Conservation (phyloP, 208 protist genomes). For the Crithidia thermophila region DNA sequence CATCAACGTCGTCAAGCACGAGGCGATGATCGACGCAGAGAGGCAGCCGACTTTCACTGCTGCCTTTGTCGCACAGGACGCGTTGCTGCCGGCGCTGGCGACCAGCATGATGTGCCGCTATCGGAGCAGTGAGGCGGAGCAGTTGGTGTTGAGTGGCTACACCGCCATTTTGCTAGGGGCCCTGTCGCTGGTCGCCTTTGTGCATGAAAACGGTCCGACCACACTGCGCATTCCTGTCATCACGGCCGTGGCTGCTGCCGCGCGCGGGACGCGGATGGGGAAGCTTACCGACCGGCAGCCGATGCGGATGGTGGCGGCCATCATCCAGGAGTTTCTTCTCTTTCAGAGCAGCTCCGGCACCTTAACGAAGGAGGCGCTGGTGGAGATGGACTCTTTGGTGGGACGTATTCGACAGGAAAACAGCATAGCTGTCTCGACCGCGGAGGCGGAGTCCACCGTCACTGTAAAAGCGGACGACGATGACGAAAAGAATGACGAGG, state of each 20-base stretch:
- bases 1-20: slow-evolving; percentile 77
- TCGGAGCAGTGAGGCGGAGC: slow-evolving; percentile 38
- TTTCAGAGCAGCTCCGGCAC: slow-evolving; percentile 81
- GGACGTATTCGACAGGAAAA: slow-evolving; percentile 51
- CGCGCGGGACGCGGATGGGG: slow-evolving; percentile 29
- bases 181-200: slow-evolving; percentile 46
- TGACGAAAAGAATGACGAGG: not conserved
- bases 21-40: slow-evolving; percentile 22
- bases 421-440: slow-evolving; percentile 46
- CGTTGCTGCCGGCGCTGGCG: slow-evolving; percentile 14
- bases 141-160: slow-evolving; percentile 82
- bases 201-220: slow-evolving; percentile 1
- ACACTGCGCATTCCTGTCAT: slow-evolving; percentile 64
- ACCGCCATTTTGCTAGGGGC: slow-evolving; percentile 74
- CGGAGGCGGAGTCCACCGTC: not conserved
- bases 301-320: slow-evolving; percentile 75
- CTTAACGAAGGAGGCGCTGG: slow-evolving; percentile 56
- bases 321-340: slow-evolving; percentile 88
- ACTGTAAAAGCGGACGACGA: not conserved
- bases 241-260: slow-evolving; percentile 56
- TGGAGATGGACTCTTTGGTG: slow-evolving; percentile 57
- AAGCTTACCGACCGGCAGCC: slow-evolving; percentile 35
- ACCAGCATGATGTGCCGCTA: slow-evolving; percentile 41
- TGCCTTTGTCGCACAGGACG: slow-evolving; percentile 1
- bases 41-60: slow-evolving; percentile 15